Base-by-base conservation (phyloP, 2,329 filamentous ascomycete genomes). In the Cladorrhinum sp. region DNA sequence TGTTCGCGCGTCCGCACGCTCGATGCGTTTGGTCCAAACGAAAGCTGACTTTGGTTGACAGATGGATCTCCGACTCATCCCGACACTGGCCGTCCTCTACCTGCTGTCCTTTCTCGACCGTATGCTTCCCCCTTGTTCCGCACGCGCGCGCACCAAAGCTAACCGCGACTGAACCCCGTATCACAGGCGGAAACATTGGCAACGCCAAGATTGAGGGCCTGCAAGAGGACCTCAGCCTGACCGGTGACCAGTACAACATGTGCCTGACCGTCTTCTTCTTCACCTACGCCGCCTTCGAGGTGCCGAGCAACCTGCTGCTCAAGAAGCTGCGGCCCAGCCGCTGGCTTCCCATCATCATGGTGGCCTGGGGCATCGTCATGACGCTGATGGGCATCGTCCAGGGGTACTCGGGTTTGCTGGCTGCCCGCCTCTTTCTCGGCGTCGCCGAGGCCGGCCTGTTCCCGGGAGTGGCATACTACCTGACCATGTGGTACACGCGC, bases 291-390 rank as follows among this genome's bases (percentile, higher is more conserved):
- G 78, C 88, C 20, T 91, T 91, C 64, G 90, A 93, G 70, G 84
- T 88, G 0, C 77, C 90, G n/a, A 91, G 87, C 58, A 95, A 95
- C 68, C 74, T 93, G 12, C 74, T 93, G 7, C 82, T 95, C 58
- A 95, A 93, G 73, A 83, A 81, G 13, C 77, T 92, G 55, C 82
- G 87, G 0, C 91, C 91, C 0, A 89, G 85, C 41, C 75, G 90
- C 54, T 96, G 92, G 77, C 81, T 93, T 23, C 88, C 91, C 0
- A 74, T 81, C 5, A 93, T 93, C 67, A 93, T 96, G 86, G 73
- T 90, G 1, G 77, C 84, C 1, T 85, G 79, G 78, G 75, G 76
- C 1, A 23, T 74, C 1, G 76, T 79, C 18, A 77, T 82, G 77
- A 81, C 79, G 0, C 68, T 82, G 18, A 83, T 82, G 77, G 81